These are phyloP conservation scores for Vanderwaltozyma tropicalis DNA, from an alignment of 805 yeast genomes.

Conservation along the genomic window DNA sequence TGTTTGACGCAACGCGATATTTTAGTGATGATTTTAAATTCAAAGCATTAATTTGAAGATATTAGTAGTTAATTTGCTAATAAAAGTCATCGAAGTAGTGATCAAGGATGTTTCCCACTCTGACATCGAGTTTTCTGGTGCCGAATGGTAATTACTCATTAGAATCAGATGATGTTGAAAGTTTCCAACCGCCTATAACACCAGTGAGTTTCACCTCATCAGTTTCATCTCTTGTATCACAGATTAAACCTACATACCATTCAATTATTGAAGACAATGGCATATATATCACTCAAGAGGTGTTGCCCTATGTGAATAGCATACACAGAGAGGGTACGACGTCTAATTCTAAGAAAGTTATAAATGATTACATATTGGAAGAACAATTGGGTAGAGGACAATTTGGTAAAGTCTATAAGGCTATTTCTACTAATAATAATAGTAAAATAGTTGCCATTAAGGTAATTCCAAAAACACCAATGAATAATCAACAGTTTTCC, in stretches of 20 bases:
- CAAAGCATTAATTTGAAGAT: too few relatives aligned
- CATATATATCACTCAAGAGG: conserved; percentile 2
- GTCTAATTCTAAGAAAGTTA: not conserved
- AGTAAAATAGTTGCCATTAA: conserved; percentile 20
- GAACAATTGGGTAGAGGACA: conserved; percentile 23
- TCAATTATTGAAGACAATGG: conserved; percentile 12
- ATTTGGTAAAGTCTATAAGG: conserved; percentile 26
- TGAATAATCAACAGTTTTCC: conserved; percentile 17
- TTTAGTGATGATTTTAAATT: too few relatives aligned
- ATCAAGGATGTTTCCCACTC: not conserved
- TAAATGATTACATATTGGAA: conserved; percentile 13
- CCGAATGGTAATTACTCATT: too few relatives aligned
- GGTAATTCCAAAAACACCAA: conserved; percentile 21
- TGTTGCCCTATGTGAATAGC: conserved; percentile 7
- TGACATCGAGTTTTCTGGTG: not conserved
- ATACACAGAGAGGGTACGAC: conserved; percentile 3
- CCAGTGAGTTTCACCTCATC: not conserved
- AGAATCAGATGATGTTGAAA: not conserved
- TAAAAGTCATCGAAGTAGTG: not conserved
- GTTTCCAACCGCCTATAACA: not conserved
- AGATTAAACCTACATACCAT: conserved; percentile 9
- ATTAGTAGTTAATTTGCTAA: too few relatives aligned
- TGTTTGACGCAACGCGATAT: too few relatives aligned
- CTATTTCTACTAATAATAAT: conserved; percentile 4
- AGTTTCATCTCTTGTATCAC: not conserved